Base-by-base conservation (phyloP, 352 stramenopile genomes). In the Pythium sukuiense region DNA sequence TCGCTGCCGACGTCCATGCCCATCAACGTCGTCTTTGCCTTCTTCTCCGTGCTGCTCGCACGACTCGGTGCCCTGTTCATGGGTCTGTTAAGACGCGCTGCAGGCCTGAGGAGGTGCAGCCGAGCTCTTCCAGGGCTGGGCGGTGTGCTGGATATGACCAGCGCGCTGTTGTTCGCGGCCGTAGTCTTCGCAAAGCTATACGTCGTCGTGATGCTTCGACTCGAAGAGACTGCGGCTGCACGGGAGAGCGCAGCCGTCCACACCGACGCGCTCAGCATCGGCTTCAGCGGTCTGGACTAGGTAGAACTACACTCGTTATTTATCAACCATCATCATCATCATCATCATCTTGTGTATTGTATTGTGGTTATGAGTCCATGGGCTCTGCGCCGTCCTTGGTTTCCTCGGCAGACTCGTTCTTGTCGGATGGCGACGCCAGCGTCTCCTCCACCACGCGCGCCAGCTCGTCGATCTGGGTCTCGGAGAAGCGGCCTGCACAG, bases 91-190 rank as follows among this genome's bases (percentile, higher is more conserved):
- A 97, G 97, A 70, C 76, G 90, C 20, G 89, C 97, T 70, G 89
- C 89, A 0, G 89, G 85, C 0, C 64, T 98, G 55, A 96, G 96
- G 68, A 86, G 97, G 65, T 95, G 89, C 63, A 92, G 93, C n/a
- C 78, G 90, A 62, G 67, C 97, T n/a, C 87, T 98, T 50, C 93
- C 92, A 2, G 93, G 96, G 66, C 88, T 97, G 69, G 93, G 93
- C 30, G 93, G 93, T 11, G 81, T 97, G 30, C 76, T 98, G 49
- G 93, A 98, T 68, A 80, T 90, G 29, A 78, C 97, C 6, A 91
- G 97, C 65, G 88, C 86, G 39, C 90, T 96, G 60, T 81, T 97
- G 24, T 97, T 96, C 27, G 67, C 71, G 1, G 68, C 61, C n/a
- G 55, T 76, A 12, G 69, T 77, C 18, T 76, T 80, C 49, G 69